phyloP scores from a whole-genome alignment of 106 monocot species.

The Triglochin maritima region DNA sequence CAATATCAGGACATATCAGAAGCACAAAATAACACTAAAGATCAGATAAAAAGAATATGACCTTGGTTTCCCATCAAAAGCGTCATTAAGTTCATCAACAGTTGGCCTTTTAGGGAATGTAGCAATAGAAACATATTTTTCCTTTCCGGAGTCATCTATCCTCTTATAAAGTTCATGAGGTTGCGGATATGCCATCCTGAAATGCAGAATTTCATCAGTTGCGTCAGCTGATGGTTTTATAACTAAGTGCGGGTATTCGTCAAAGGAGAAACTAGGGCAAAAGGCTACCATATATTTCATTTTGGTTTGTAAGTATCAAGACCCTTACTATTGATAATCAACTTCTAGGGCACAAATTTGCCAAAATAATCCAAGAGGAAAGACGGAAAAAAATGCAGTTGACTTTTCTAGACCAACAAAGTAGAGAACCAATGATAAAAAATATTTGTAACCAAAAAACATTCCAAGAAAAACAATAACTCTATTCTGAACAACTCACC shows the following conservation, averaged over 20 bases:
- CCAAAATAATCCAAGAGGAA: too few species aligned
- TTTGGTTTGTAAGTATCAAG: too few species aligned
- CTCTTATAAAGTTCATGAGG: slow-evolving; percentile 71
- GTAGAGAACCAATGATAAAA: neutral
- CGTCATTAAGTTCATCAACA: slow-evolving; percentile 68
- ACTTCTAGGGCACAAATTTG: too few species aligned
- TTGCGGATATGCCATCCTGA: slow-evolving; percentile 88
- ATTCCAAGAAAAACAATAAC: neutral
- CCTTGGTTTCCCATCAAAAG: slow-evolving; percentile 71
- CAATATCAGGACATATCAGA: too few species aligned
- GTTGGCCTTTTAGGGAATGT: slow-evolving; percentile 72
- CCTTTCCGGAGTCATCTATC: slow-evolving; percentile 56
- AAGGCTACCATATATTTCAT: neutral
- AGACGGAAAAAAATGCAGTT: too few species aligned
- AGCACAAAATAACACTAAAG: too few species aligned
- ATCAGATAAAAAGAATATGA: slow-evolving; percentile 8
- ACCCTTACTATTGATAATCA: too few species aligned
- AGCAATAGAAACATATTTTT: slow-evolving; percentile 57
- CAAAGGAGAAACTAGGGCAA: neutral
- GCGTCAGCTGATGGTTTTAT: too few species aligned
- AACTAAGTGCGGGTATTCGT: too few species aligned
- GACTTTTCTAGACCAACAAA: too few species aligned
- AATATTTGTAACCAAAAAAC: neutral
- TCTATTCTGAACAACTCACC: slow-evolving; percentile 23
- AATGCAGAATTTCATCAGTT: slow-evolving; percentile 5